Evolutionary conservation across 441 rosid genomes (phyloP), one percentile per base, ranked within the genome.

Genomic region (Raphanus hybrid): DNA sequence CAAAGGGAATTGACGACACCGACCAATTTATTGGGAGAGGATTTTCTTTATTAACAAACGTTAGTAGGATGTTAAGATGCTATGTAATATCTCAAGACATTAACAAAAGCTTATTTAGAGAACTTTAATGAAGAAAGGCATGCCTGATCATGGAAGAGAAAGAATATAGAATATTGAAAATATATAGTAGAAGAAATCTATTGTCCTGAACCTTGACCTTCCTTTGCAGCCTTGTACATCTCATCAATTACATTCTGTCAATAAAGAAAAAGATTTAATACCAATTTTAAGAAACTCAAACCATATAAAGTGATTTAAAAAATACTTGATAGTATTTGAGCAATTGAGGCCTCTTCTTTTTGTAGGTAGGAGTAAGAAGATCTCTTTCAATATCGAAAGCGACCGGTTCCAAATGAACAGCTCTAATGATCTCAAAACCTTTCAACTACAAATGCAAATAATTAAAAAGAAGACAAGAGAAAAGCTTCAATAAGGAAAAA

Each of bases 301-400:
- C 5, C 8, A 23, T 11, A 2, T 6, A 45, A 57, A 11, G 54
- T 3, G 37, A 14, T 52, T 15, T 9, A 14, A 8, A 57, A 55
- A 57, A 43, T 23, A 93, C 98, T 97, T 91, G 92, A 78, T 92
- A 96, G 82, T 86, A 81, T 83, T 90, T 91, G 73, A 87, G 93
- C 82, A 92, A 81, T 48, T 96, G 99, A 45, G 97, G 97, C 81
- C 99, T 87, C 88, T 93, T 96, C 87, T 90, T 96, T 87, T 96
- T 96, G 57, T 83, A 96, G 1, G 98, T 96, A 10, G 98, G 99
- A 37, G 99, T 93, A 43, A 96, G 92, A 69, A 93, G 94, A 69
- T 93, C 94, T 2, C 92, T 92, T 18, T 93, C 97, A 58, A 93
- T 89, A 80, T 96, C 94, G 20, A 93, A 96, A 68, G 97, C 87